phyloP scores from a whole-genome alignment of 2,329 filamentous ascomycete species.

The Aspergillus bombycis region DNA sequence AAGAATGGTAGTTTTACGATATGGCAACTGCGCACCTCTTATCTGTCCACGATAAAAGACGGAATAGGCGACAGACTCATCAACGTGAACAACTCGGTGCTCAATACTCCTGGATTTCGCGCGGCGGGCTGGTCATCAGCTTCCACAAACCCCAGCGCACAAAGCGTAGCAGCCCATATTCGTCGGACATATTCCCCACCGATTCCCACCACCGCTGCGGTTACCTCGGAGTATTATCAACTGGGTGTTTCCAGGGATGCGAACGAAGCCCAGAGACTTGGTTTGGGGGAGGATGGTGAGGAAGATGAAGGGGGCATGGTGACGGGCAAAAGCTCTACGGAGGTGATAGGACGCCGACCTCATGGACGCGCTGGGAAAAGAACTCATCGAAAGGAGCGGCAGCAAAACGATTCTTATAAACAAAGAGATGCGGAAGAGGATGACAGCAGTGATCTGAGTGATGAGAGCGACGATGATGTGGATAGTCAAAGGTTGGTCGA shows the following conservation, averaged over 20 bases:
- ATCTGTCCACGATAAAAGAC: constrained; percentile 66
- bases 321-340: constrained; percentile 59
- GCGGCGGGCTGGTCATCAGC: constrained; percentile 62
- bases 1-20: constrained; percentile 59
- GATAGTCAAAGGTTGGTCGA: constrained; percentile 45
- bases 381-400: constrained; percentile 40
- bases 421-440: constrained; percentile 63
- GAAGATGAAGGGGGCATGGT: constrained; percentile 67
- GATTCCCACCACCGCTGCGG: constrained; percentile 61
- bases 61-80: constrained; percentile 68
- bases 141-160: constrained; percentile 36
- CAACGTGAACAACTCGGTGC: constrained; percentile 63
- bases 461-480: constrained; percentile 67
- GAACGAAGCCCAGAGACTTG: constrained; percentile 28
- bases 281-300: constrained; percentile 53
- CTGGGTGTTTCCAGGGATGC: constrained; percentile 41
- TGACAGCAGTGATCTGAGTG: constrained; percentile 67
- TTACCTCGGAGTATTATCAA: constrained; percentile 66
- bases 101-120: constrained; percentile 67
- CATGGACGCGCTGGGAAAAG: constrained; percentile 35
- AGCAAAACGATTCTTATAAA: constrained; percentile 55
- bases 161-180: constrained; percentile 55
- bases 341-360: constrained; percentile 56
- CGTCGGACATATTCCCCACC: constrained; percentile 69
- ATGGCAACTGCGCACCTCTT: constrained; percentile 67